Evolutionary conservation across 306 rosid species (phyloP), one percentile per base, ranked within the genome.

Genomic region (Fagus sylvatica): DNA sequence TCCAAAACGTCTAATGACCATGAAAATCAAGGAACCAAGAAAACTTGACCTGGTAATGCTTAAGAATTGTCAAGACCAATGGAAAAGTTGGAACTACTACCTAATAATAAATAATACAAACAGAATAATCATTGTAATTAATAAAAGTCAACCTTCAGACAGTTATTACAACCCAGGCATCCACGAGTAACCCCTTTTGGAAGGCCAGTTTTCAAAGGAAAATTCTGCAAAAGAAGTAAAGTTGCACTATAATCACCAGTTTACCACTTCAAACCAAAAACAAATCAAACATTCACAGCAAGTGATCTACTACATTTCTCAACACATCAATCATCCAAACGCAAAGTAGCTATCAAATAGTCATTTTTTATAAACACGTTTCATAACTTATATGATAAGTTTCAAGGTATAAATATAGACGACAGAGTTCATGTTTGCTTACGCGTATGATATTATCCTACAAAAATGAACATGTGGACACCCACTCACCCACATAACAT

Each of bases 151-250:
- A 88, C 97, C 97, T 90, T 92, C 71, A 83, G 53, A 81, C 91
- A 88, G 74, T 89, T 71, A 81, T 82, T 81, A 83, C 93, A 92
- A 7, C 86, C 88, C 57, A 89, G 84, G 79, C 91, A 89, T 77
- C 97, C 95, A 48, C 40, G 80, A 22, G 68, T 34, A 49, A 85
- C 91, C 78, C 97, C 92, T 82, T 92, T 87, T 6, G 91, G 89
- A 68, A 80, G 91, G 81, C 76, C 55, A 82, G 84, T 41, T 72
- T 81, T 82, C 73, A 76, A 67, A 67, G 76, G 76, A 71, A 54
- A 59, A 36, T 76, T 85, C 98, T 92, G 85, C 73, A 85, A 77
- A 59, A 74, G 16, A 34, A 74, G 40, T 6, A 36, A 48, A 39
- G 33, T 4, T 37, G 10, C 42, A 39, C 13, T 57, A 53, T 33